Conservation (phyloP, 257 asterid genomes). For the Petunia secreta region DNA sequence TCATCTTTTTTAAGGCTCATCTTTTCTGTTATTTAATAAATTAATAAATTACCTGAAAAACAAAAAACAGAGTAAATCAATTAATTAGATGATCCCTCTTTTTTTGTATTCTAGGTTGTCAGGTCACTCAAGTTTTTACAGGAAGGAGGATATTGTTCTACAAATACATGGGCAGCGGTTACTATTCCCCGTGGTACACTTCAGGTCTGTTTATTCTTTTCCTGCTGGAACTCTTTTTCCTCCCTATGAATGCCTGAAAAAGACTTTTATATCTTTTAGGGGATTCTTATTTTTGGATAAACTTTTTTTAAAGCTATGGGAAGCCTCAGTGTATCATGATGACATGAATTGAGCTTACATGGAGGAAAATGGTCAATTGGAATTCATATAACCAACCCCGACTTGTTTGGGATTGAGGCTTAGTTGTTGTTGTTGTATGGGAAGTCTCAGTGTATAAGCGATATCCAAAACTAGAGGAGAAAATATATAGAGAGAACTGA, state of each 20-base stretch:
- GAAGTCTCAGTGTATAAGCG: no score
- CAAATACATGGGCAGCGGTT: constrained; percentile 73
- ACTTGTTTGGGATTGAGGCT: no score
- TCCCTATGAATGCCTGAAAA: constrained; percentile 20
- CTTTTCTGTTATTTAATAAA: neutral
- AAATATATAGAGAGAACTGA: neutral
- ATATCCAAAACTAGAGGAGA: no score
- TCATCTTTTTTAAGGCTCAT: neutral
- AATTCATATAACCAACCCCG: no score
- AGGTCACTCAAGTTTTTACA: constrained; percentile 86
- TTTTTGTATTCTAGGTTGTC: constrained; percentile 64
- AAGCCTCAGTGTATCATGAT: no score
- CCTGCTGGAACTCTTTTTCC: constrained; percentile 26
- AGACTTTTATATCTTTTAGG: constrained; percentile 13
- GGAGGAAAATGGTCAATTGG: no score
- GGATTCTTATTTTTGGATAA: neutral
- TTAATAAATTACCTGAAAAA: neutral
- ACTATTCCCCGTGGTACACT: constrained; percentile 98
- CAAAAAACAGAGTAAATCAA: neutral
- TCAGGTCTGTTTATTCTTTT: constrained; percentile 79
- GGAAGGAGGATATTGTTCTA: constrained; percentile 57
- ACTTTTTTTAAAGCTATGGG: neutral
- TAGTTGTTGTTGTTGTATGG: no score
- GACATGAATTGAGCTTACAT: no score
- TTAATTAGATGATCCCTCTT: neutral